Evolutionary conservation across 225 moss, liverwort and hornwort species (phyloP), one percentile per base, ranked within the genome.

Genomic region (Climacium dendroides): DNA sequence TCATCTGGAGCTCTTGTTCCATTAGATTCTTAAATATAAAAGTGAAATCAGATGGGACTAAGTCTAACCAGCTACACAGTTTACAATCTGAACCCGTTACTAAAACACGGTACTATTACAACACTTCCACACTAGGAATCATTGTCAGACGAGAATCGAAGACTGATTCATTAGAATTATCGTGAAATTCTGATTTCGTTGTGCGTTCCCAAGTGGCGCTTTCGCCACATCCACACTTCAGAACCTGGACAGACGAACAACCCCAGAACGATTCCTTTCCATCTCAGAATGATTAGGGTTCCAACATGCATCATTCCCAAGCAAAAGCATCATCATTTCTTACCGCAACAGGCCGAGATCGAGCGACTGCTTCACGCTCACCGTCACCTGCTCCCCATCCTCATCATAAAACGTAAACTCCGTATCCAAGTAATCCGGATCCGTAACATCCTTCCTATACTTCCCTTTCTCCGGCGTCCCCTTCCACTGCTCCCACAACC

Each of bases 401-500:
- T 94, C 95, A 35, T 96, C 93, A 34, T 91, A 96, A 79, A 96
- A 94, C 9, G 91, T 89, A 54, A 96, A 94, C 30, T 87, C 83
- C 4, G 94, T 90, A 37, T 94, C n/a, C 29, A 96, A 89, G 41
- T 87, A 96, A 53, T 94, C 91, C 3, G 89, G 72, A 61, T 94
- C 94, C 4, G 82, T 55, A 13, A 93, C 6, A 25, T 92, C 89
- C n/a, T 72, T 89, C 50, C 85, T 84, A 25, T 82, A 81, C 23
- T 66, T 50, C 14, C 91, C 62, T 18, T 66, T 43, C n/a, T n/a
- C n/a, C n/a, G n/a, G n/a, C n/a, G n/a, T n/a, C 6, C 63, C 64
- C 8, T 85, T n/a, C 93, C 91, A 92, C 34, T 55, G 48, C 10
- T 92, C 92, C 92, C 91, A 90, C 32, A 91, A 1, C 25, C 94